A percentile compares a stretch with the other conserved stretches of the same genome.
Conservation (phyloP, 2,329 filamentous ascomycete genomes). For the Nemania sp. region DNA sequence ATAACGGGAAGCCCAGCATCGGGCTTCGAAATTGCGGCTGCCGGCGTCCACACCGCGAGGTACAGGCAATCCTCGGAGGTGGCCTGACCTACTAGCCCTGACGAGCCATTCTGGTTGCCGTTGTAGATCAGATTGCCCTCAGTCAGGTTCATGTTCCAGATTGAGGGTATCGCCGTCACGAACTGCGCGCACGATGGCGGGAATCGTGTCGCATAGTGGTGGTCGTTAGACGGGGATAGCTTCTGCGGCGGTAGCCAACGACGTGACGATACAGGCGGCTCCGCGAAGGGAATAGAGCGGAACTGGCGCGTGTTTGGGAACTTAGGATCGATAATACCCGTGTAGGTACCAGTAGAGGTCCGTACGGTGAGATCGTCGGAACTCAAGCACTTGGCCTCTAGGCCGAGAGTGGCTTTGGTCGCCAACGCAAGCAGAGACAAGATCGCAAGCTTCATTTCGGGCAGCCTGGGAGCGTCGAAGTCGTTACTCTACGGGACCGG, state of each 20-base stretch:
- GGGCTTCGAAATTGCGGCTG: too few species aligned
- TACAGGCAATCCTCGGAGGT: background rate
- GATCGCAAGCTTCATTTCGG: background rate
- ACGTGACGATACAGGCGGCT: background rate
- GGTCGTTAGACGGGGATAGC: background rate
- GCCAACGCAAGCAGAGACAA: background rate
- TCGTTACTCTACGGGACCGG: background rate
- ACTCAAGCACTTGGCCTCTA: background rate
- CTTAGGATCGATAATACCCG: background rate
- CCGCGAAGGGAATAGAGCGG: background rate
- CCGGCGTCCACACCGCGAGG: background rate
- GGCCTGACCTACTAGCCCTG: background rate
- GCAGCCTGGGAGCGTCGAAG: background rate
- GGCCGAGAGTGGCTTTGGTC: background rate
- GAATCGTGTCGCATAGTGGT: background rate
- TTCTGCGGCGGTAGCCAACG: background rate
- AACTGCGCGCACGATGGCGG: background rate
- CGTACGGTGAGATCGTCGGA: background rate
- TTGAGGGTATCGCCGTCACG: background rate
- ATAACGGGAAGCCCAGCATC: slow-evolving; percentile 33
- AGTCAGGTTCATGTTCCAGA: background rate
- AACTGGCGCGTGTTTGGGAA: background rate
- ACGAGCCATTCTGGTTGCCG: background rate
- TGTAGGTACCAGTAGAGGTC: background rate
- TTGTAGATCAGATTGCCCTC: background rate